Conservation (phyloP, 768 basidiomycete species). For the Kwoniella dendrophila region DNA sequence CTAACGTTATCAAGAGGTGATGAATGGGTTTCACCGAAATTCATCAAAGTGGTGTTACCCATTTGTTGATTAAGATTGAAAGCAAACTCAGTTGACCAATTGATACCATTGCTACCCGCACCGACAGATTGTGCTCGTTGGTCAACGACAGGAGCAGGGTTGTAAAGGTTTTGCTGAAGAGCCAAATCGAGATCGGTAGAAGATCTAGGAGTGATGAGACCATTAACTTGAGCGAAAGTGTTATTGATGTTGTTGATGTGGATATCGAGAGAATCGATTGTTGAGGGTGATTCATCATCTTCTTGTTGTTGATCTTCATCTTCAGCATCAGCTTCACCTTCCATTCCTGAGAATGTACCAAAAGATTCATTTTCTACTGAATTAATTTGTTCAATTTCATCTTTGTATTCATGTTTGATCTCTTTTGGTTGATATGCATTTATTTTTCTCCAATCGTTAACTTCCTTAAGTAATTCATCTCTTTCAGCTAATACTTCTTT, state of each 20-base stretch:
- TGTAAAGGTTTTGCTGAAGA: constrained; percentile 19
- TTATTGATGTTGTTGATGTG: constrained; percentile 7
- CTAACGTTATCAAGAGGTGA: constrained; percentile 20
- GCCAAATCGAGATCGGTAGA: constrained; percentile 32
- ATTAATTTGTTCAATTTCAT: constrained; percentile 50
- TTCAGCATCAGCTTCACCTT: constrained; percentile 41
- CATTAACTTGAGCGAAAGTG: constrained; percentile 17
- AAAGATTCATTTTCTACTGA: constrained; percentile 52
- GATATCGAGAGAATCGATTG: constrained; percentile 1
- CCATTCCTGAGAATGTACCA: constrained; percentile 47
- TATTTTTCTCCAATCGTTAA: constrained; percentile 87
- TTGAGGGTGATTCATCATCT: constrained; percentile 8
- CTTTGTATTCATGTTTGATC: constrained; percentile 38
- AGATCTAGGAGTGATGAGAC: constrained; percentile 39
- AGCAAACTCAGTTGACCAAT: constrained; percentile 41
- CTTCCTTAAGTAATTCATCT: constrained; percentile 81
- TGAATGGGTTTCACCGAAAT: not conserved
- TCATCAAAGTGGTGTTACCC: not conserved
- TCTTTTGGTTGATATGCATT: constrained; percentile 64
- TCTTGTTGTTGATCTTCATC: constrained; percentile 38
- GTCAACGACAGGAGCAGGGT: not conserved
- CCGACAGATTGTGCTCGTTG: not conserved
- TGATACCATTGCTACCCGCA: constrained; percentile 21
- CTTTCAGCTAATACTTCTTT: constrained; percentile 76
- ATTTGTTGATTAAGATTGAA: constrained; percentile 20